phyloP scores from a whole-genome alignment of 2,329 filamentous ascomycete species.

The Pseudonectria foliicola region DNA sequence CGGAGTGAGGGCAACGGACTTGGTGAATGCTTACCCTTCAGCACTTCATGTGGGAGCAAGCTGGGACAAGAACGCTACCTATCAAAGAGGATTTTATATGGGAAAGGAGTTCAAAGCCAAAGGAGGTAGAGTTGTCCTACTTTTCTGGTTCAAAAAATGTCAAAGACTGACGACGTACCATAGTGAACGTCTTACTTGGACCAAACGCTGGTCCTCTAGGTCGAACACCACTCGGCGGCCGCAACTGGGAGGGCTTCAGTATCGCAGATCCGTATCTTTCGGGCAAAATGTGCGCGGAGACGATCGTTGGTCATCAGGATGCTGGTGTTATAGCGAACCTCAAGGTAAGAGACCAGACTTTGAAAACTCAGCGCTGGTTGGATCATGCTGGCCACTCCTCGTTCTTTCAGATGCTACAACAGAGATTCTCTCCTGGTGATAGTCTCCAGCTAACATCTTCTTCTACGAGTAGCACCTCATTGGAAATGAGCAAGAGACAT shows the following conservation, averaged over 20 bases:
- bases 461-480: constrained; percentile 41
- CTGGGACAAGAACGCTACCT: constrained; percentile 49
- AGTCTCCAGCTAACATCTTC: background rate
- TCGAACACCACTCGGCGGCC: constrained; percentile 61
- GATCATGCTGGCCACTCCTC: too few species aligned
- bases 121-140: too few species aligned
- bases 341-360: constrained; percentile 41
- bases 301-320: constrained; percentile 68
- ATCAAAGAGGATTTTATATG: constrained; percentile 44
- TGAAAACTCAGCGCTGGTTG: too few species aligned
- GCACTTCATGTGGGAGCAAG: constrained; percentile 40
- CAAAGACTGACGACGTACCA: background rate
- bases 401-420: fast-evolving
- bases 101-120: constrained; percentile 50
- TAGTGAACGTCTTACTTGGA: constrained; percentile 61
- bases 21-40: constrained; percentile 42
- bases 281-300: constrained; percentile 63
- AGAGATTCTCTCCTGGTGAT: too few species aligned
- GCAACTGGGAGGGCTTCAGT: constrained; percentile 72
- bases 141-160: too few species aligned
- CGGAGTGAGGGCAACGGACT: constrained; percentile 39
- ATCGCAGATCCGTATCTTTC: constrained; percentile 60
- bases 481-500: constrained; percentile 55
- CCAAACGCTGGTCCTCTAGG: constrained; percentile 66
- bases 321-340: constrained; percentile 72